Base-by-base conservation (phyloP, 495 filamentous ascomycete species). In the Aspergillus olivimuriae region DNA sequence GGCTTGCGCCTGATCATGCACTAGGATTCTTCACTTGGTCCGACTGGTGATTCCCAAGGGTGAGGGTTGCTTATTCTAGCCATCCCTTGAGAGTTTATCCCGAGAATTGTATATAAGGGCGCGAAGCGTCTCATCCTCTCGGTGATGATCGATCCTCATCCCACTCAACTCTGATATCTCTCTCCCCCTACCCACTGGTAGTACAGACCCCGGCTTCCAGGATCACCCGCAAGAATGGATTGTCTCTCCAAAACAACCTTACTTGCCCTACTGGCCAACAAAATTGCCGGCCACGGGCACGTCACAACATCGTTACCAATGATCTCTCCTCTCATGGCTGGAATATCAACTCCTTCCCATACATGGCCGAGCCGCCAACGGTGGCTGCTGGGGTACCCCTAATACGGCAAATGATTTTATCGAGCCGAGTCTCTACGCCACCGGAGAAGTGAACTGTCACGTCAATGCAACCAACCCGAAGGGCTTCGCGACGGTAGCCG, bases 401-500 rank as follows among this genome's bases (percentile, higher is more conserved):
- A 52, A 65, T 43, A 59, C 62, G n/a, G 70, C 72, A 56, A 74
- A 73, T 46, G 74, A 74, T 40, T 77, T 74, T 62, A 56, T 77
- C 24, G 51, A 60, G 20, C 73, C 73, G 3, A 7, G 53, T 39
- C 56, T 18, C 28, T 54, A 61, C 43, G 61, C 61, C 38, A 69
- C 61, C 50, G 43, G 53, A 15, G 73, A 81, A 50, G 82, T 84
- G 44, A 67, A 70, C 55, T 84, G 81, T 67, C 79, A 82, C 61
- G 63, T 60, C 35, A 56, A 55, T 23, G 72, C 69, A 22, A 69
- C 65, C 14, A 57, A 69, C 4, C 75, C 64, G 6, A 48, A 61
- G 0, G 64, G 67, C 15, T 52, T 65, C 54, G 70, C 66, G 2
- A 62, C 61, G 18, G 68, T 77, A 19, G 59, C 56, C 10, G 65